These are phyloP conservation scores for Rostrohypoxylon terebratum DNA, from an alignment of 495 filamentous ascomycete genomes.

Conservation along the genomic window DNA sequence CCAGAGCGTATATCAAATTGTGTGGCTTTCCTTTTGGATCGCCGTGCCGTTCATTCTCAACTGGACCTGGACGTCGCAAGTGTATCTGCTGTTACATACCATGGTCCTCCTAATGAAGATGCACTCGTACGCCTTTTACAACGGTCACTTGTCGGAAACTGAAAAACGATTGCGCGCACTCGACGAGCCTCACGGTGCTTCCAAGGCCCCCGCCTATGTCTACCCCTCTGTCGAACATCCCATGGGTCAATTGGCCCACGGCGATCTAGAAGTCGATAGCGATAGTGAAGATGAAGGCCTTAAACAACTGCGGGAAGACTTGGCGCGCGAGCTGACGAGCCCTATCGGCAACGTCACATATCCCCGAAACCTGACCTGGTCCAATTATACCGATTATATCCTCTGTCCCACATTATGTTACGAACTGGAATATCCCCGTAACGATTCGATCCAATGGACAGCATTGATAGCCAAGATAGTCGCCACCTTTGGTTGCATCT, in stretches of 20 bases:
- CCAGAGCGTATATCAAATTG: conserved; percentile 82
- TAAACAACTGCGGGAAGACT: conserved; percentile 78
- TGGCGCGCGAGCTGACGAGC: conserved; percentile 90
- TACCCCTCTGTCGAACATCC: conserved; percentile 77
- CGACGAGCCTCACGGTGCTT: conserved; percentile 78
- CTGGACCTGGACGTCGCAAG: conserved; percentile 95
- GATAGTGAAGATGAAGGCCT: conserved; percentile 64
- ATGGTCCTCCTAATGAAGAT: conserved; percentile 97
- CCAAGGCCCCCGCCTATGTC: conserved; percentile 74
- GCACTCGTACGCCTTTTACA: conserved; percentile 98
- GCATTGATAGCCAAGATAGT: conserved; percentile 85
- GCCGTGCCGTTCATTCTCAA: conserved; percentile 86
- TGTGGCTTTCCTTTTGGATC: conserved; percentile 88
- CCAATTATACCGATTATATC: conserved; percentile 88
- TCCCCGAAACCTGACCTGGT: conserved; percentile 83
- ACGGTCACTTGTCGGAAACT: conserved; percentile 91
- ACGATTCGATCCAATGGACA: conserved; percentile 76
- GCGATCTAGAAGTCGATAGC: conserved; percentile 38
- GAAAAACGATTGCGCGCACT: conserved; percentile 81
- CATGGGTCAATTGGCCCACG: conserved; percentile 54
- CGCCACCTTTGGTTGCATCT: conserved; percentile 97
- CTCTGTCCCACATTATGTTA: conserved; percentile 97
- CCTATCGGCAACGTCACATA: conserved; percentile 91
- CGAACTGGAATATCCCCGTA: conserved; percentile 95
- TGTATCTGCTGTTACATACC: conserved; percentile 92